Evolutionary conservation across 176 grass and related monocot genomes (phyloP), one percentile per base, ranked within the genome.

Genomic region (Carex cristatella): DNA sequence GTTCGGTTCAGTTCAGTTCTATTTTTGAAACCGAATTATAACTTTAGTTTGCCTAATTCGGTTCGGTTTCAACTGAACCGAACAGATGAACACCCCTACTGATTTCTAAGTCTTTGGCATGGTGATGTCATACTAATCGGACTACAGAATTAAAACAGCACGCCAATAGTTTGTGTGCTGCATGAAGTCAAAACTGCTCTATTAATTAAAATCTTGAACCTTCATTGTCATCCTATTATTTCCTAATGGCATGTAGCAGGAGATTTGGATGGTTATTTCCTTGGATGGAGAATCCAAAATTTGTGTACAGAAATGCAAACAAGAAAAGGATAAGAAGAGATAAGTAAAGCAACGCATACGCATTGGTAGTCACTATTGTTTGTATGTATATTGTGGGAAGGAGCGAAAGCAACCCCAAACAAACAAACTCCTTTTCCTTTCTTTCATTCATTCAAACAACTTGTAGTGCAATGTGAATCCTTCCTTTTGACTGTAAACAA

Each of bases 291-390:
- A 57, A 18, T 3, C 71, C 54, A 35, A 12, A 57, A 9, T 56
- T 58, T 78, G 74, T 78, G 51, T 35, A 56, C 74, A 78, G 49
- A 78, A 78, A 82, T 82, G 12, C 57, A 65, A 82, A 65, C 57
- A 82, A 65, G 55, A 63, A 62, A 81, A 44, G 18, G 35, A 81
- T 35, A 81, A 60, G 79, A 82, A 65, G 79, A 82, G 79, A 82
- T 82, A 44, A 82, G 79, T 9, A 82, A 44, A 82, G 79, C 16
- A 82, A 42, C 0, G 79, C 35, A 65, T 81, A 35, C 33, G 33
- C 33, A 3, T 35, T 81, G 58, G 8, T 51, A 27, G 32, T 81
- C 79, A 81, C 79, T 76, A 76, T 57, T 2, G 3, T 2, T 35
- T 35, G 33, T 35, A 35, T 12, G 16, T 70, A 42, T 42, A 58